Conservation (phyloP, 148 eudicot species). For the Heliamphora exappendiculata region DNA sequence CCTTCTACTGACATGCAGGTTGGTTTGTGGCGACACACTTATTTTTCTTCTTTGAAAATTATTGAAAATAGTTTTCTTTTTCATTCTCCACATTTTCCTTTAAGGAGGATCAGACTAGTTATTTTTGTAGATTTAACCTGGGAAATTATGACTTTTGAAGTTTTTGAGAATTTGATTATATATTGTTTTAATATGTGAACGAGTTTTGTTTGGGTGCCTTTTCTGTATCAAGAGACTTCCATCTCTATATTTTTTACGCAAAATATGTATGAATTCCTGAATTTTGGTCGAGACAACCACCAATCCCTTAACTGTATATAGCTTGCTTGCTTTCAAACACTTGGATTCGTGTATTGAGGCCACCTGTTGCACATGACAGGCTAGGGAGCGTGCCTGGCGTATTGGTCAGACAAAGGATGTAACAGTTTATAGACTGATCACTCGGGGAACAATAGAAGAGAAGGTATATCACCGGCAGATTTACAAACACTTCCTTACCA, state of each 20-base stretch:
- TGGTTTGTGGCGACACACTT: constrained; percentile 13
- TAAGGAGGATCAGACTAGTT: not conserved
- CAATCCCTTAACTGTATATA: too few relatives aligned
- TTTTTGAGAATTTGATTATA: not conserved
- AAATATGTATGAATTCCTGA: not conserved
- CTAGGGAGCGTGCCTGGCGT: constrained; percentile 99
- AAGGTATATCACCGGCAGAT: constrained; percentile 97
- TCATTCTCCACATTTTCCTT: not conserved
- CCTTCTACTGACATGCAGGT: constrained; percentile 99
- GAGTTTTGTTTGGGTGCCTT: not conserved
- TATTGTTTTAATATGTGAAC: not conserved
- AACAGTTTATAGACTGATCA: constrained; percentile 75
- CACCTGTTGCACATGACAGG: constrained; percentile 43
- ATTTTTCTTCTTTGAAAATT: too few relatives aligned
- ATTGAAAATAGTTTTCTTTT: not conserved
- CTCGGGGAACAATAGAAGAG: constrained; percentile 97
- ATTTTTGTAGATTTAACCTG: not conserved
- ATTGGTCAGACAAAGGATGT: constrained; percentile 93
- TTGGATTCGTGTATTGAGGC: constrained; percentile 5
- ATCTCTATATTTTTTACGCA: not conserved
- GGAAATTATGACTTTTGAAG: not conserved
- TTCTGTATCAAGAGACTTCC: not conserved
- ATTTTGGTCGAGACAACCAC: not conserved
- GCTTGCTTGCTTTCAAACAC: not conserved
- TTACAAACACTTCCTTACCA: constrained; percentile 89